These are phyloP conservation scores for barley (Hordeum vulgare) DNA, from an alignment of 176 grass and related monocot genomes.

Conservation along the genomic window DNA sequence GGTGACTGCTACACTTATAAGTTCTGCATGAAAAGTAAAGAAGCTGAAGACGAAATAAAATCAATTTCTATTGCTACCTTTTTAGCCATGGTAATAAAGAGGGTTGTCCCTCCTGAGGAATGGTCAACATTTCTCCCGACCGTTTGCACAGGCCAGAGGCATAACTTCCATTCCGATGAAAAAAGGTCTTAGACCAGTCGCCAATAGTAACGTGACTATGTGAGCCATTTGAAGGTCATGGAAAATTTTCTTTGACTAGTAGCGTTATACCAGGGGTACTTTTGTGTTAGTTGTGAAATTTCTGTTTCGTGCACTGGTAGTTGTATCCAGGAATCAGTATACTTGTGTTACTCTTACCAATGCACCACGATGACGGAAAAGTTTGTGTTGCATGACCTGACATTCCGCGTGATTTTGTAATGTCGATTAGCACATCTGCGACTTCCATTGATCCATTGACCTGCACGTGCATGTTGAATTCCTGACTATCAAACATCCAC, in stretches of 20 bases:
- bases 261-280: background rate
- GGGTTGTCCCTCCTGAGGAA: too few species aligned
- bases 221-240: background rate
- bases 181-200: background rate
- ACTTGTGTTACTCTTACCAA: background rate
- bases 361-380: background rate
- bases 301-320: background rate
- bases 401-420: background rate
- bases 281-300: background rate
- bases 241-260: background rate
- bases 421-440: background rate
- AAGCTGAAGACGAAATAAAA: background rate
- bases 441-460: background rate
- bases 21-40: background rate
- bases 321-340: background rate
- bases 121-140: too few species aligned
- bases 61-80: background rate
- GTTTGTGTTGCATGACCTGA: background rate
- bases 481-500: too few species aligned
- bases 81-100: background rate
- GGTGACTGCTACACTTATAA: conserved; percentile 29
- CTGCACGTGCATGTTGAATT: background rate
- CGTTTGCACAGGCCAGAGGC: too few species aligned
- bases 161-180: too few species aligned
- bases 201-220: background rate